Percentiles rank a stretch among this genome's conserved stretches.
Evolutionary conservation across 305 asterid species (phyloP).

Genomic region (Fraxinus baroniana): DNA sequence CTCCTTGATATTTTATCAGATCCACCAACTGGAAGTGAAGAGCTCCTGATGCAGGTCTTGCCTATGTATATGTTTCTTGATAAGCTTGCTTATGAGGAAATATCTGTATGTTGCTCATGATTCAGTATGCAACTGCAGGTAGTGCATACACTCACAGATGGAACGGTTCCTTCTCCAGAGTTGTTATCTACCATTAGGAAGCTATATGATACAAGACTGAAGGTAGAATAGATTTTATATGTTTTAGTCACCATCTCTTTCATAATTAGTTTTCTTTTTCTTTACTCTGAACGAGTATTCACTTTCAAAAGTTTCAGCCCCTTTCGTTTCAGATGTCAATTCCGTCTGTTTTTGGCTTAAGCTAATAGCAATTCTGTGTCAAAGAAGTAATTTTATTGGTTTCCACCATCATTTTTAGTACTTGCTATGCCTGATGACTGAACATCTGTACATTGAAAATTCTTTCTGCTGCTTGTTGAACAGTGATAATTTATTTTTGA

Average conservation of each 20-base stretch:
- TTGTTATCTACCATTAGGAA: constrained; percentile 62
- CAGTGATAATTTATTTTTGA: neutral
- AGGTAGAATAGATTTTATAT: constrained; percentile 48
- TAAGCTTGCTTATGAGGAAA: constrained; percentile 21
- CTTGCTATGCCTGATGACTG: neutral
- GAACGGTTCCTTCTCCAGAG: constrained; percentile 75
- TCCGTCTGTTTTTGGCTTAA: neutral
- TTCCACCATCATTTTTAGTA: neutral
- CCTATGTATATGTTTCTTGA: constrained; percentile 12
- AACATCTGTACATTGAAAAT: neutral
- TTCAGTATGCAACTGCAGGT: constrained; percentile 56
- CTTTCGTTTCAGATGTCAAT: constrained; percentile 13
- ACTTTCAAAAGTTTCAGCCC: constrained; percentile 13
- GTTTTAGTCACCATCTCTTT: constrained; percentile 9
- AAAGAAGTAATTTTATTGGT: neutral
- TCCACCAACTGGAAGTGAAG: constrained; percentile 86
- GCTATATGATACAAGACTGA: constrained; percentile 70
- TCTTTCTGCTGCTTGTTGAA: neutral
- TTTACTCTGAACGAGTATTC: neutral
- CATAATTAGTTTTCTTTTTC: constrained; percentile 1
- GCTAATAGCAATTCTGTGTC: constrained; percentile 1
- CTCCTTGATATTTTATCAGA: constrained; percentile 77
- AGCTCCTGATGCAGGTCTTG: constrained; percentile 73
- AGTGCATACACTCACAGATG: constrained; percentile 87
- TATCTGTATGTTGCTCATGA: constrained; percentile 27